Evolutionary conservation across 305 asterid species (phyloP).

Genomic region (Lippia alba): DNA sequence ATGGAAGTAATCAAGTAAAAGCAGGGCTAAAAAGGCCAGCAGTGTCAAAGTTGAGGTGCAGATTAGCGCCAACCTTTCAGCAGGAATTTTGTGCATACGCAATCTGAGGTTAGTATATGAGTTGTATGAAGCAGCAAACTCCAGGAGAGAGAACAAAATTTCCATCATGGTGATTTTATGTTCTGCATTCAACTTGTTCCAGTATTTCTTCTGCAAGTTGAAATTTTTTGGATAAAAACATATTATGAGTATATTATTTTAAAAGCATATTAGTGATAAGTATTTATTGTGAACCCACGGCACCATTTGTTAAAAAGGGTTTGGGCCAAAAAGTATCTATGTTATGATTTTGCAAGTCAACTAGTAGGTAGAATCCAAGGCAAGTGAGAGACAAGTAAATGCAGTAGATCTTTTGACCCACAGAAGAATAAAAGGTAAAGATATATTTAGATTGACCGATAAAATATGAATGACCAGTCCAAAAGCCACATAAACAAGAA

Average conservation of each 20-base stretch:
- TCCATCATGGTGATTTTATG: slow-evolving; percentile 84
- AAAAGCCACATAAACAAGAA: slow-evolving; percentile 23
- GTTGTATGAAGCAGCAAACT: slow-evolving; percentile 95
- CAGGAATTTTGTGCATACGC: slow-evolving; percentile 82
- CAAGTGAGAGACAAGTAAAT: slow-evolving; percentile 21
- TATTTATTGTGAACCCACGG: neutral
- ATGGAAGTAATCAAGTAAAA: slow-evolving; percentile 32
- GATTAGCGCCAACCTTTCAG: slow-evolving; percentile 68
- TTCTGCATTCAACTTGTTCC: slow-evolving; percentile 76
- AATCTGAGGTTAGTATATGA: slow-evolving; percentile 81
- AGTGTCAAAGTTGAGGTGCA: slow-evolving; percentile 11
- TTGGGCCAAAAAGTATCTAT: slow-evolving; percentile 5
- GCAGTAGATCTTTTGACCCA: neutral
- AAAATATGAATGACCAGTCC: slow-evolving; percentile 4
- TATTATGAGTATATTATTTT: neutral
- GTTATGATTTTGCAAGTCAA: slow-evolving; percentile 15
- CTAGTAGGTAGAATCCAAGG: slow-evolving; percentile 1
- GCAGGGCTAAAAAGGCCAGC: slow-evolving; percentile 17
- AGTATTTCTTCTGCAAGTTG: slow-evolving; percentile 82
- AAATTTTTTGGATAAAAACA: slow-evolving; percentile 26
- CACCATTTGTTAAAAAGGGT: slow-evolving; percentile 8
- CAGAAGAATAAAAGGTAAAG: slow-evolving; percentile 6
- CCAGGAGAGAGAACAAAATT: slow-evolving; percentile 75
- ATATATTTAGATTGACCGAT: slow-evolving; percentile 16
- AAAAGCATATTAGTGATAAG: neutral